Base-by-base conservation (phyloP, 2,329 filamentous ascomycete species). In the Colletotrichum sansevieriae region DNA sequence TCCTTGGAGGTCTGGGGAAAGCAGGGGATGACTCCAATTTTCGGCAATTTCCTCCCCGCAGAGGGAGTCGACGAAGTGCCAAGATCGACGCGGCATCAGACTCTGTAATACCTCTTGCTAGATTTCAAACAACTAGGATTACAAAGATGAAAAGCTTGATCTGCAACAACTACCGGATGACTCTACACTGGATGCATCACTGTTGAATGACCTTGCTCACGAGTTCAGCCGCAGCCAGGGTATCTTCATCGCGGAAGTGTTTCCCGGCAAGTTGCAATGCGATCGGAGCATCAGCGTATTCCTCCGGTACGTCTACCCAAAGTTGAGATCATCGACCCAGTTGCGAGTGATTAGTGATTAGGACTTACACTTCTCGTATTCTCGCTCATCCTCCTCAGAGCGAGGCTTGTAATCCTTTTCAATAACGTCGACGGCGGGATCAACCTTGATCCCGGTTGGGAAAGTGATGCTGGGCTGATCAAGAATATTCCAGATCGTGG, bases 401-500 rank as follows among this genome's bases (percentile, higher is more conserved):
- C 60, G 52, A 8, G 65, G 54, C 18, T 59, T 57, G 39, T 68
- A 68, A 9, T 39, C 3, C 2, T 25, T 44, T 7, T 65, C 65
- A 3, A 47, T 22, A 4, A 64, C 29, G 20, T 68, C 65, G 2
- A 64, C 9, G 4, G 37, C n/a, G 1, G 60, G 44, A 18, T 65
- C 60, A 8, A 59, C 60, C 13, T 64, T 15, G 4, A 68, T 22
- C 2, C 74, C 74, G 3, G 72, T 77, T 5, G 77, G 76, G 18
- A 78, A 74, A 2, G 74, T 68, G 8, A 71, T 65, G 29, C 65
- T 73, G 1, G 76, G 76, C 12, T 75, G 72, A 43, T 79, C 77
- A 1, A 78, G 74, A 4, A 76, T 72, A 41, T 79, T 79, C 74
- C 75, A 78, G 22, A 77, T 74, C 3, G 73, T 72, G 0, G 76